Evolutionary conservation across 2,329 filamentous ascomycete species (phyloP).

Genomic region (Penicillium sp.): DNA sequence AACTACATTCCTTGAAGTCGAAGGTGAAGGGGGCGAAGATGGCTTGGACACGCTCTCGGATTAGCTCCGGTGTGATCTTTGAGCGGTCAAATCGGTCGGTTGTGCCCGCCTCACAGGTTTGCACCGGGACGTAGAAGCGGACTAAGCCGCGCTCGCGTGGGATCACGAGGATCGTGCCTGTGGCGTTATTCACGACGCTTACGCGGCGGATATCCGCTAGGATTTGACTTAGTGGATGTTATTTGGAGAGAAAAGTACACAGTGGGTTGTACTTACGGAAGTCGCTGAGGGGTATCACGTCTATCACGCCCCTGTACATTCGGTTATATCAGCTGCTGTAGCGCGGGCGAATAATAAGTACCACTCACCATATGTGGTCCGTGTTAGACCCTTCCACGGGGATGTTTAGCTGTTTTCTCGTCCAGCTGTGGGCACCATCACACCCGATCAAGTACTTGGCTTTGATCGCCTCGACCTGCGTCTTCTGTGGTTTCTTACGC

Average conservation of each 20-base stretch:
- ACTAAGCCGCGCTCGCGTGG: constrained; percentile 24
- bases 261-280: constrained; percentile 24
- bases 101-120: constrained; percentile 12
- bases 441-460: constrained; percentile 67
- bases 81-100: constrained; percentile 21
- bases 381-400: constrained; percentile 56
- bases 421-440: constrained; percentile 69
- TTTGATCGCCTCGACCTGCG: constrained; percentile 44
- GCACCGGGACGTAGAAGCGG: constrained; percentile 25
- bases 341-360: neutral
- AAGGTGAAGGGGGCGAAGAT: constrained; percentile 23
- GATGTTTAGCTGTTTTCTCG: constrained; percentile 58
- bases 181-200: constrained; percentile 60
- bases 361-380: constrained; percentile 40
- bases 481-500: constrained; percentile 14
- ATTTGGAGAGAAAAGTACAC: no score
- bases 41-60: constrained; percentile 16
- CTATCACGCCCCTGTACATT: constrained; percentile 46
- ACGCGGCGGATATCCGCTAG: constrained; percentile 54
- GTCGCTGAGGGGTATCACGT: constrained; percentile 53
- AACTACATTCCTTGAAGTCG: constrained; percentile 21
- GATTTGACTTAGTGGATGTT: neutral
- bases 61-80: constrained; percentile 19
- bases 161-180: constrained; percentile 36
- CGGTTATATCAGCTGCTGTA: neutral